These are phyloP conservation scores for Thelonectria rubi DNA, from an alignment of 2,329 filamentous ascomycete species.

Conservation along the genomic window DNA sequence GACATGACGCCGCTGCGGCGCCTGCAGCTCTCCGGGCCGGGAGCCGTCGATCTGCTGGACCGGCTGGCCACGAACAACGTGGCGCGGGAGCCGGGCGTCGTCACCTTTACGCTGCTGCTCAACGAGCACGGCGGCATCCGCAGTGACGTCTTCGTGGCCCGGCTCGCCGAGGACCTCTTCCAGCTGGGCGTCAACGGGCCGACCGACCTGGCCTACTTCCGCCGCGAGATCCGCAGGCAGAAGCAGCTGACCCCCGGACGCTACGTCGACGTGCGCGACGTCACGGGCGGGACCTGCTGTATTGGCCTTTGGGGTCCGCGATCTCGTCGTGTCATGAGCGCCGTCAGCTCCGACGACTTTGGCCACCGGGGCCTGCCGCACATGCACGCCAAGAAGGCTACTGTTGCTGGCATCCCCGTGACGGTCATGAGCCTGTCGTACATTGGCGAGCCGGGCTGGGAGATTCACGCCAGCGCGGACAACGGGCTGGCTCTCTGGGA, in stretches of 20 bases:
- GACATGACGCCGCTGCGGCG: slow-evolving; percentile 69
- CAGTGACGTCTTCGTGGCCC: slow-evolving; percentile 66
- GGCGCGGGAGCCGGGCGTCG: slow-evolving; percentile 55
- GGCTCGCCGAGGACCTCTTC: slow-evolving; percentile 59
- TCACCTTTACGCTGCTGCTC: slow-evolving; percentile 66
- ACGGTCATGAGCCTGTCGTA: slow-evolving; percentile 65
- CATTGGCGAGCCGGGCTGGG: slow-evolving; percentile 70
- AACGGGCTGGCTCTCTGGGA: slow-evolving; percentile 68
- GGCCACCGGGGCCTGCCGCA: slow-evolving; percentile 57
- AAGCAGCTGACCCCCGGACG: slow-evolving; percentile 49
- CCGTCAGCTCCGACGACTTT: slow-evolving; percentile 57
- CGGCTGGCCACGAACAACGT: slow-evolving; percentile 61
- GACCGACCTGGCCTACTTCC: slow-evolving; percentile 63
- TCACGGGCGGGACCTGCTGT: slow-evolving; percentile 68
- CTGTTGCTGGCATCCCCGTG: slow-evolving; percentile 65
- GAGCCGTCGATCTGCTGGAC: slow-evolving; percentile 63
- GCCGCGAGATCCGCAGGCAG: slow-evolving; percentile 61
- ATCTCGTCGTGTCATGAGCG: slow-evolving; percentile 59
- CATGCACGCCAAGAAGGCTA: slow-evolving; percentile 58
- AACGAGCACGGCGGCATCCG: slow-evolving; percentile 62
- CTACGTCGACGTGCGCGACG: slow-evolving; percentile 63
- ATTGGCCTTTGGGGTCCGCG: slow-evolving; percentile 71
- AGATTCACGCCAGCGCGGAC: slow-evolving; percentile 68
- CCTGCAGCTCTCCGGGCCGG: slow-evolving; percentile 66
- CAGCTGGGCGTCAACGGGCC: slow-evolving; percentile 67